phyloP scores from a whole-genome alignment of 306 rosid genomes.

The Pachyrhizus erosus region DNA sequence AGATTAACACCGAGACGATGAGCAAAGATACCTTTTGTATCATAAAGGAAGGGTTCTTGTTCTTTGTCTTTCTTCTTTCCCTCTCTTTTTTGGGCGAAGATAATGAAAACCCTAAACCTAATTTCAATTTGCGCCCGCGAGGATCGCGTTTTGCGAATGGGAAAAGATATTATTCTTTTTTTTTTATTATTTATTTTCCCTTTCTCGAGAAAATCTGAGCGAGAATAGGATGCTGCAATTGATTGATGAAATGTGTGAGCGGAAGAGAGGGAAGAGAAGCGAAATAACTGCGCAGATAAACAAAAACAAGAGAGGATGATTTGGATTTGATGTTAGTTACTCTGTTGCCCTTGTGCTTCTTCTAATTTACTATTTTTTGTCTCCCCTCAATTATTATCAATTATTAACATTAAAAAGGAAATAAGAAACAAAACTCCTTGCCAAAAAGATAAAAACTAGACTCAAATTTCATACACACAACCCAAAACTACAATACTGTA shows the following conservation, averaged over 20 bases:
- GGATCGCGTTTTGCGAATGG: constrained; percentile 14
- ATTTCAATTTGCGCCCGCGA: neutral
- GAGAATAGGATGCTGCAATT: neutral
- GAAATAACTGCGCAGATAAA: constrained; percentile 34
- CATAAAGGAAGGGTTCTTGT: constrained; percentile 57
- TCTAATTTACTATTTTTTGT: constrained; percentile 39
- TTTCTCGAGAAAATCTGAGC: neutral
- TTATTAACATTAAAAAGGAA: neutral
- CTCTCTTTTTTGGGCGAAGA: constrained; percentile 15
- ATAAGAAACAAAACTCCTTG: neutral
- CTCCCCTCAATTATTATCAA: constrained; percentile 40
- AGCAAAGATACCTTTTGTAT: constrained; percentile 26
- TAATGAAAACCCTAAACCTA: constrained; percentile 48
- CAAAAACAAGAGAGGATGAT: constrained; percentile 32
- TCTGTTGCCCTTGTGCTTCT: constrained; percentile 41
- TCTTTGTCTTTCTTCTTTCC: neutral
- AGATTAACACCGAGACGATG: constrained; percentile 8
- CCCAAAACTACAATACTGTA: too few relatives aligned
- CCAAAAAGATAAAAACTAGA: too few relatives aligned
- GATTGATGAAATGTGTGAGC: constrained; percentile 34
- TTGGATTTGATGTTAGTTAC: constrained; percentile 24
- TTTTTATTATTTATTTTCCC: neutral
- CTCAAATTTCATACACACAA: too few relatives aligned
- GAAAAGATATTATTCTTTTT: neutral
- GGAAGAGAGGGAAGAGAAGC: neutral